These are phyloP conservation scores for Geotrichum fermentans DNA, from an alignment of 1,139 yeast species.

Conservation along the genomic window DNA sequence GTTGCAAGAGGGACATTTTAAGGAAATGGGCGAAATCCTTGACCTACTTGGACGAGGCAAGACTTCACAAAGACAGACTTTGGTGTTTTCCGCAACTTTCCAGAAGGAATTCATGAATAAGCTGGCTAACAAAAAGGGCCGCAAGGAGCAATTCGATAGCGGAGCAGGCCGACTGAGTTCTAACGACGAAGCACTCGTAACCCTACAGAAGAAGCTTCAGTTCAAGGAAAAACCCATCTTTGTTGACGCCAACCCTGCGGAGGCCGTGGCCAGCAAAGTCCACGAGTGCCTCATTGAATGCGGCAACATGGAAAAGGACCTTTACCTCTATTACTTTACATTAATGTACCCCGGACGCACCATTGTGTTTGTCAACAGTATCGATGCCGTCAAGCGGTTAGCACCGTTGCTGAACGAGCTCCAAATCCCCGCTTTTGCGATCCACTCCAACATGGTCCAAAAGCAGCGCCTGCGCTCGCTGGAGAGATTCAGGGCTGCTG, in stretches of 20 bases:
- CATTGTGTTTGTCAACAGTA: conserved; percentile 86
- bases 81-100: conserved; percentile 93
- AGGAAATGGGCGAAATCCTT: conserved; percentile 79
- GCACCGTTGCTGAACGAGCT: conserved; percentile 70
- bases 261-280: conserved; percentile 67
- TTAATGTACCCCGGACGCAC: conserved; percentile 86
- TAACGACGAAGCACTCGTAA: conserved; percentile 37
- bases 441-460: conserved; percentile 94
- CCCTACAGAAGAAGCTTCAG: conserved; percentile 38
- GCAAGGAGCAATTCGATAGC: conserved; percentile 25
- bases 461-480: conserved; percentile 83
- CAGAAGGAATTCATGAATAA: conserved; percentile 77
- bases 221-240: conserved; percentile 47
- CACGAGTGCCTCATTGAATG: conserved; percentile 89
- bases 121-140: conserved; percentile 45
- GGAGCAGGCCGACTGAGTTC: conserved; percentile 26
- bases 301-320: conserved; percentile 83
- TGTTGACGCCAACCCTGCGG: conserved; percentile 84
- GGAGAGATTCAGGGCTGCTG: conserved; percentile 52
- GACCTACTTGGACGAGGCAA: conserved; percentile 45
- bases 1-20: conserved; percentile 93
- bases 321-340: conserved; percentile 81
- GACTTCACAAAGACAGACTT: conserved; percentile 70
- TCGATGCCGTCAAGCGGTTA: conserved; percentile 85
- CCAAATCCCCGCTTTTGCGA: conserved; percentile 60